These are phyloP conservation scores for Globisporangium barbulae DNA, from an alignment of 352 stramenopile genomes.

Conservation along the genomic window DNA sequence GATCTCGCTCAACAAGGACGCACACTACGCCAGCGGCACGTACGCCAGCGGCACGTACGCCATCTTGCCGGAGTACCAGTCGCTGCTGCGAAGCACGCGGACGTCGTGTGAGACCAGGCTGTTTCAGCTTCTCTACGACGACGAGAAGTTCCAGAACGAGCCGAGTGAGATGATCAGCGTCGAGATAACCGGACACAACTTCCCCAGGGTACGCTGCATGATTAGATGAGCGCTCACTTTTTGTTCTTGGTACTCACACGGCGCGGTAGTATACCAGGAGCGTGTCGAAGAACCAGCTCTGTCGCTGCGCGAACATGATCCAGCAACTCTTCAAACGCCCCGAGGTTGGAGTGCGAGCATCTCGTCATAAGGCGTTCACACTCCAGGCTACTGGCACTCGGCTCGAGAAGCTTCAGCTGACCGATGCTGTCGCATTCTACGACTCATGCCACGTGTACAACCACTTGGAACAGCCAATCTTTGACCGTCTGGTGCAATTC, in stretches of 20 bases:
- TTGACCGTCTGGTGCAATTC: conserved; percentile 65
- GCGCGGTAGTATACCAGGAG: conserved; percentile 36
- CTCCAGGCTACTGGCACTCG: conserved; percentile 31
- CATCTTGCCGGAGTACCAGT: conserved; percentile 45
- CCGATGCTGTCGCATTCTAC: conserved; percentile 59
- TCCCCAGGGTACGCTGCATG: conserved; percentile 40
- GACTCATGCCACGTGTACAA: conserved; percentile 54
- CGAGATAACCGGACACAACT: conserved; percentile 54
- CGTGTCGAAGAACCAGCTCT: conserved; percentile 51
- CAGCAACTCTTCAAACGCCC: conserved; percentile 46
- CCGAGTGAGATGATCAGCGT: conserved; percentile 41
- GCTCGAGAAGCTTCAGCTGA: conserved; percentile 57
- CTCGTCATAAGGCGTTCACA: conserved; percentile 49
- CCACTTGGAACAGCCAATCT: conserved; percentile 63
- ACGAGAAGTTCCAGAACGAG: conserved; percentile 50
- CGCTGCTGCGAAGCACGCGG: conserved; percentile 41
- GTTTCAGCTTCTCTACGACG: conserved; percentile 64
- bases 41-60: conserved; percentile 26
- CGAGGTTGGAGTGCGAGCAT: conserved; percentile 22
- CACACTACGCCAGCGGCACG: conserved; percentile 23
- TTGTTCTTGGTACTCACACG: not conserved
- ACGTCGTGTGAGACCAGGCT: conserved; percentile 57
- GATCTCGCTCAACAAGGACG: conserved; percentile 34
- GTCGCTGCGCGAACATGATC: conserved; percentile 42
- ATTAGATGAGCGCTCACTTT: not conserved